Evolutionary conservation across 192 early-diverging fungal species (phyloP), one percentile per base, ranked within the genome.

Genomic region (Backusella tarrabulga): DNA sequence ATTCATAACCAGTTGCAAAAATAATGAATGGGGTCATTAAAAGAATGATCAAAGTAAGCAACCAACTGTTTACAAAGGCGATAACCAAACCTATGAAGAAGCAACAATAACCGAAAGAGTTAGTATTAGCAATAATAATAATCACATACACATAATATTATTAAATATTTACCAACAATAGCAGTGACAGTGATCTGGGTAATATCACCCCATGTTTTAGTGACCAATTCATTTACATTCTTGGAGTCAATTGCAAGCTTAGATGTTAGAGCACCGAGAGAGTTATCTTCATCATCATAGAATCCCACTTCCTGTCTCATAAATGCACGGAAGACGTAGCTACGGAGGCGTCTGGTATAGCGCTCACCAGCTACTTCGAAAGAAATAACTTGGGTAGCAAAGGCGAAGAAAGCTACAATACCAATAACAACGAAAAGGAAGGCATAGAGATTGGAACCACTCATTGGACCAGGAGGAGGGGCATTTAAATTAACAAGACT

Each of bases 261-360:
- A 15, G 92, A 87, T 21, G 94, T 94, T 67, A 99, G 79, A 17
- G 91, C 88, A 50, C 97, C 97, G 8, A 90, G 89, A 50, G 87
- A 86, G 78, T 94, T 90, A 34, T 88, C 85, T 63, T 91, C 89
- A 15, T 88, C 81, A 81, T 98, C 97, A 86, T 95, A 98, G 83
- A 88, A 98, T 6, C 81, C 93, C 54, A 96, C 91, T 63, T 97
- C 94, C 84, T 98, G 97, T 15, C 87, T 83, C 71, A 97, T 75
- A 73, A 96, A 90, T 11, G 92, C 81, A 0, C 80, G 72, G 87
- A 97, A 97, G 7, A 86, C 80, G 19, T 84, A 73, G 34, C 63
- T 40, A 36, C 80, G 67, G 8, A 82, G 71, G 9, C 77, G 68
- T n/a, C 63, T 68, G 6, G 77, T 82, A 41, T 60, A 82, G n/a